These are phyloP conservation scores for Xanthoconium purpureum DNA, from an alignment of 768 basidiomycete genomes.

Conservation along the genomic window DNA sequence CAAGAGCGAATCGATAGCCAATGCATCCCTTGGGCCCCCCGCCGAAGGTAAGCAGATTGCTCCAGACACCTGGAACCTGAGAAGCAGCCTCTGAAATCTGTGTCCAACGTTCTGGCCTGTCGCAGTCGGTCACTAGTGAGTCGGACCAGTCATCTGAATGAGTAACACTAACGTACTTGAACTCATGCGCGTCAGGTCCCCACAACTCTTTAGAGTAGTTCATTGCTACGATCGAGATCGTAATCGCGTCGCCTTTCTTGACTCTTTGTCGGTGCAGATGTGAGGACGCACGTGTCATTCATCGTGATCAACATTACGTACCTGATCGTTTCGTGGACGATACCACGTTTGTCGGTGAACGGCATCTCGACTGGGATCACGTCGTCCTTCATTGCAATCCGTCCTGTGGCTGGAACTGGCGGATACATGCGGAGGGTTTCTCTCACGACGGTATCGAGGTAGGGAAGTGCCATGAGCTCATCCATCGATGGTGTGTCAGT, in stretches of 20 bases:
- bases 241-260: neutral
- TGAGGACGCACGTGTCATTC: neutral
- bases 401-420: neutral
- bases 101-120: neutral
- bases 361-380: neutral
- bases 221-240: neutral
- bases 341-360: neutral
- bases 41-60: neutral
- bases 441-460: neutral
- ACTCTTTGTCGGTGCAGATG: neutral
- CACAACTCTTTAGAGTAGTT: neutral
- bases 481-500: neutral
- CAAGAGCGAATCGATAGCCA: neutral
- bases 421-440: neutral
- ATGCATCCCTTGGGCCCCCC: neutral
- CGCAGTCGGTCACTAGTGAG: neutral
- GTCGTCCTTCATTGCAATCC: neutral
- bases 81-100: neutral
- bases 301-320: neutral
- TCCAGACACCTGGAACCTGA: neutral
- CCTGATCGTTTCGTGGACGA: neutral
- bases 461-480: neutral
- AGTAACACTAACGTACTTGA: neutral
- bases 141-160: neutral
- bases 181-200: neutral